These are phyloP conservation scores for Alternaria brassicicola DNA, from an alignment of 2,329 filamentous ascomycete species.

Conservation along the genomic window DNA sequence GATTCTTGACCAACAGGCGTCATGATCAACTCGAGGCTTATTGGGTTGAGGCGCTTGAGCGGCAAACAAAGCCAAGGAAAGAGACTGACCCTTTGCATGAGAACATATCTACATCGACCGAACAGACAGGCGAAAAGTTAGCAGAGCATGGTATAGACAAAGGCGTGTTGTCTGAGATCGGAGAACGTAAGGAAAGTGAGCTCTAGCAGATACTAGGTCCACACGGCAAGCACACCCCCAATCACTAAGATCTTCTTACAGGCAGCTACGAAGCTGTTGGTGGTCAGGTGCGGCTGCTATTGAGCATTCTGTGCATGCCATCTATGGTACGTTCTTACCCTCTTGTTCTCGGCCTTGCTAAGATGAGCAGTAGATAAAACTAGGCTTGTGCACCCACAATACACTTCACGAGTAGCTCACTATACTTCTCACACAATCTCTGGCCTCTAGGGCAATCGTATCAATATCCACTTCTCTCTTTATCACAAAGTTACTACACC, in stretches of 20 bases:
- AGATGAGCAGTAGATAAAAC: neutral
- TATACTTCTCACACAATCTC: neutral
- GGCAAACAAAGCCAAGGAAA: neutral
- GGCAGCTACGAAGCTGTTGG: neutral
- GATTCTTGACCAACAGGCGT: slow-evolving; percentile 17
- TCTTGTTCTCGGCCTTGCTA: neutral
- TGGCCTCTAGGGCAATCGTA: neutral
- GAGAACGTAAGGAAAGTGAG: neutral
- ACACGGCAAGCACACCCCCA: neutral
- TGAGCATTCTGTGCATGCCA: neutral
- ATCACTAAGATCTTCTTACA: neutral
- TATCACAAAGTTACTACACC: neutral
- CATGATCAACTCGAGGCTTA: slow-evolving; percentile 21
- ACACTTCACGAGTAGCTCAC: neutral
- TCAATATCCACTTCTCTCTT: neutral
- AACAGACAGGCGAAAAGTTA: neutral
- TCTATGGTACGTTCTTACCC: neutral
- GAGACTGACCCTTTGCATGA: neutral
- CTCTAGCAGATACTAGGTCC: neutral
- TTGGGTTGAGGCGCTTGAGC: slow-evolving; percentile 9
- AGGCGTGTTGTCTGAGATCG: neutral
- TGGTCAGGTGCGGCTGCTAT: neutral
- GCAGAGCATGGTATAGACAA: neutral
- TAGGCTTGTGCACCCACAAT: neutral
- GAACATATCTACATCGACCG: neutral